Percentiles rank a stretch among this genome's conserved stretches.
Conservation (phyloP, 345 rosid species). For the Capsella bursapastoris region DNA sequence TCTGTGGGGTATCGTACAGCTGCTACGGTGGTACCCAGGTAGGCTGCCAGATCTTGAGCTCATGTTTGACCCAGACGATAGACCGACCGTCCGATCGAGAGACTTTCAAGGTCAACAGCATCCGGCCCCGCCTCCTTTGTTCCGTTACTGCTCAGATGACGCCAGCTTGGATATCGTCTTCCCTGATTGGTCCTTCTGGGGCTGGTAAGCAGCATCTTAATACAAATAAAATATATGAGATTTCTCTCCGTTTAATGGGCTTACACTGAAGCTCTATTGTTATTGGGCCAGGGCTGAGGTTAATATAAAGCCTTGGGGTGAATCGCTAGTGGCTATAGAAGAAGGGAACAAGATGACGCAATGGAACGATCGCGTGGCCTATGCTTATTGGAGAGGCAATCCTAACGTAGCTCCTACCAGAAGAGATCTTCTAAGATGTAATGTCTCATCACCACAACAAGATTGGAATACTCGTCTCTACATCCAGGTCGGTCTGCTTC, state of each 20-base stretch:
- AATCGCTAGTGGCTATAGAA: constrained; percentile 43
- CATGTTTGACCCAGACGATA: constrained; percentile 67
- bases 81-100: constrained; percentile 50
- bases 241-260: too few relatives aligned
- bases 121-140: constrained; percentile 65
- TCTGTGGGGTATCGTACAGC: constrained; percentile 79
- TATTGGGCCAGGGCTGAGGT: constrained; percentile 53
- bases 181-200: constrained; percentile 94
- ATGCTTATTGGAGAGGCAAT: constrained; percentile 71
- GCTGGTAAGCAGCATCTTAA: constrained; percentile 55
- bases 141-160: constrained; percentile 64
- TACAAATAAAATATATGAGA: too few relatives aligned
- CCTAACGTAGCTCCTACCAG: constrained; percentile 48
- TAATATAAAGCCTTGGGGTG: constrained; percentile 57
- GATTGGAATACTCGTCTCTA: constrained; percentile 55
- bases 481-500: constrained; percentile 39
- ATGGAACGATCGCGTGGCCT: constrained; percentile 61
- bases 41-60: constrained; percentile 72
- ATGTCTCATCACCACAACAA: constrained; percentile 26
- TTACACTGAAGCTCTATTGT: neutral
- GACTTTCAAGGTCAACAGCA: constrained; percentile 48
- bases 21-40: constrained; percentile 71
- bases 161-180: constrained; percentile 63
- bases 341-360: constrained; percentile 50
- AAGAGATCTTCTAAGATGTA: constrained; percentile 53